Percentiles rank a stretch among this genome's conserved stretches.
phyloP scores from a whole-genome alignment of 257 asterid genomes.

The Penstemon eatonii region DNA sequence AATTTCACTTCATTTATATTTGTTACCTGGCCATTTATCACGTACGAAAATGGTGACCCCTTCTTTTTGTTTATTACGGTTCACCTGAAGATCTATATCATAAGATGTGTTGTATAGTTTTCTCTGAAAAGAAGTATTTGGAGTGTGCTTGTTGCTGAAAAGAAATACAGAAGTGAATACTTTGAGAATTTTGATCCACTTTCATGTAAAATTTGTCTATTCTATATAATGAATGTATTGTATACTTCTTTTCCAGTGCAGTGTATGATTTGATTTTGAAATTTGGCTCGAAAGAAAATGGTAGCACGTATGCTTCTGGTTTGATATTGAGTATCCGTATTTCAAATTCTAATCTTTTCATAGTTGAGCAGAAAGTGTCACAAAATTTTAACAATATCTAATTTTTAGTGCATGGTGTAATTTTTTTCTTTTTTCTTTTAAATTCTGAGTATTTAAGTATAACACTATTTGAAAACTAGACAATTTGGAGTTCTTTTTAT shows the following conservation, averaged over 20 bases:
- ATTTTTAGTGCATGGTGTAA: background rate
- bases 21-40: constrained; percentile 23
- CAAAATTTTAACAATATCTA: no score
- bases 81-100: constrained; percentile 27
- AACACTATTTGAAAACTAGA: no score
- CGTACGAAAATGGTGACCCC: constrained; percentile 28
- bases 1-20: constrained; percentile 13
- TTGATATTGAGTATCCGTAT: no score
- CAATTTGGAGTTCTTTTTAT: no score
- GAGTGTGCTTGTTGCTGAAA: constrained; percentile 22
- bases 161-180: constrained; percentile 15
- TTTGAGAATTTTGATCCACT: constrained; percentile 20
- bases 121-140: constrained; percentile 12
- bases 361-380: no score
- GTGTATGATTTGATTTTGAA: constrained; percentile 21
- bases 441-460: no score
- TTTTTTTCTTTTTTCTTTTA: no score
- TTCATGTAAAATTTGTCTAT: constrained; percentile 20
- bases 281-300: constrained; percentile 28
- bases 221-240: constrained; percentile 23
- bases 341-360: no score
- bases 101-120: constrained; percentile 1
- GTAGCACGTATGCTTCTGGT: no score
- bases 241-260: constrained; percentile 12
- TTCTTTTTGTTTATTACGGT: constrained; percentile 28